A percentile compares a stretch with the other conserved stretches of the same genome.
These are phyloP conservation scores for Forsythia suspensa DNA, from an alignment of 257 asterid species.

Conservation along the genomic window DNA sequence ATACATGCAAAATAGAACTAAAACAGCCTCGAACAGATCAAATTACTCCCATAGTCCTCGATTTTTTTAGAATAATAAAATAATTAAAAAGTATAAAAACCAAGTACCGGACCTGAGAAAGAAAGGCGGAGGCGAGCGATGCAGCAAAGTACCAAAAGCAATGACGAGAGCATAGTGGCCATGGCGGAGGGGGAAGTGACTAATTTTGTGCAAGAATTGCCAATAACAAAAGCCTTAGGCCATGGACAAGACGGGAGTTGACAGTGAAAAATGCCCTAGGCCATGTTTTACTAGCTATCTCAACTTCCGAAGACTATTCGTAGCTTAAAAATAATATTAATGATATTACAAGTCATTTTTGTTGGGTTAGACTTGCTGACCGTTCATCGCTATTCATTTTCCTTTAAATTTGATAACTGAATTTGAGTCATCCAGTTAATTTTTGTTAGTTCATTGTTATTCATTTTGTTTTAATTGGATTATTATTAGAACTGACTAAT, in stretches of 20 bases:
- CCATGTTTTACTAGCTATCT: not conserved
- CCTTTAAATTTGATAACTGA: too few species aligned
- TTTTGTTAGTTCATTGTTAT: too few species aligned
- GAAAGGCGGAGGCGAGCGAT: constrained; percentile 38
- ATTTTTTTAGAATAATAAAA: not conserved
- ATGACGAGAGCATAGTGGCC: constrained; percentile 46
- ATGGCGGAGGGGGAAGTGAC: constrained; percentile 34
- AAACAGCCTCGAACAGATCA: not conserved
- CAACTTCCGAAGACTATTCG: not conserved
- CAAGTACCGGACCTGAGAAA: constrained; percentile 46
- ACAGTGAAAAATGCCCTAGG: not conserved
- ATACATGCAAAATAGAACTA: not conserved
- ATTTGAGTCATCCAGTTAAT: too few species aligned
- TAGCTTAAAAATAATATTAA: too few species aligned
- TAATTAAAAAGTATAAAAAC: not conserved
- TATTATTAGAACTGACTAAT: too few species aligned
- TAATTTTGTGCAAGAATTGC: not conserved
- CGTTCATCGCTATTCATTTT: too few species aligned
- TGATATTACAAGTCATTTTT: too few species aligned
- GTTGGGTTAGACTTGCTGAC: too few species aligned
- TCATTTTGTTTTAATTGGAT: too few species aligned
- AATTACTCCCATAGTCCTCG: not conserved
- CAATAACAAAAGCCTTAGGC: constrained; percentile 51
- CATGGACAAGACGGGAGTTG: constrained; percentile 25
- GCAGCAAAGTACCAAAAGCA: constrained; percentile 38